phyloP scores from a whole-genome alignment of 1,284 basidiomycete genomes.

The Apiotrichum porosum region DNA sequence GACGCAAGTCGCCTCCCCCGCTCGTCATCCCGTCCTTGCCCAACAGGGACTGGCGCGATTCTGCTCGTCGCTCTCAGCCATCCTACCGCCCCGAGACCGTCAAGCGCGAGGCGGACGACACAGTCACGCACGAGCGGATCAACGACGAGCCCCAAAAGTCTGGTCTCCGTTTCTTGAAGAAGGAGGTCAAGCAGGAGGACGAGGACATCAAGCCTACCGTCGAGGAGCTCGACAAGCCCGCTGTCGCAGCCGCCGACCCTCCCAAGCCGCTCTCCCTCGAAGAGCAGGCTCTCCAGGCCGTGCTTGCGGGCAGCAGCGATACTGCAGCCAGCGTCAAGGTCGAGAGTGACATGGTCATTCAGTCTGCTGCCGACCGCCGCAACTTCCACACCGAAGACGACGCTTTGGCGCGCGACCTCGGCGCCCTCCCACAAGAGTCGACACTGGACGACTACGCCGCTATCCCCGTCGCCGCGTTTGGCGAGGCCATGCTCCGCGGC shows the following conservation, averaged over 20 bases:
- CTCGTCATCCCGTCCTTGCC: constrained; percentile 76
- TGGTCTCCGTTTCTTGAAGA: constrained; percentile 55
- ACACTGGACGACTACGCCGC: constrained; percentile 82
- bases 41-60: constrained; percentile 82
- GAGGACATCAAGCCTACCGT: constrained; percentile 7
- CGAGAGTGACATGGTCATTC: constrained; percentile 4
- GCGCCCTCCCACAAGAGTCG: constrained; percentile 56
- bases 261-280: constrained; percentile 27
- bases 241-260: not conserved
- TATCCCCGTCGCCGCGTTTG: constrained; percentile 88
- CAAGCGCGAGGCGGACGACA: constrained; percentile 47
- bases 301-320: constrained; percentile 28
- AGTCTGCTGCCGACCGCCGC: constrained; percentile 7
- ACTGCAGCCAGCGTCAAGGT: not conserved
- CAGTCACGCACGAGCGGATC: constrained; percentile 49
- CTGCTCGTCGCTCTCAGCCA: constrained; percentile 50
- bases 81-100: constrained; percentile 58
- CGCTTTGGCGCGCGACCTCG: constrained; percentile 73
- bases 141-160: constrained; percentile 73
- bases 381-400: constrained; percentile 57
- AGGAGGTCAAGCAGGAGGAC: constrained; percentile 17
- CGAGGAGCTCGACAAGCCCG: constrained; percentile 46
- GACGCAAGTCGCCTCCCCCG: constrained; percentile 60
- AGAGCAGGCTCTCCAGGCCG: constrained; percentile 40
- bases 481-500: constrained; percentile 84